These are phyloP conservation scores for Carpinus viminea DNA, from an alignment of 306 rosid species.

Conservation along the genomic window DNA sequence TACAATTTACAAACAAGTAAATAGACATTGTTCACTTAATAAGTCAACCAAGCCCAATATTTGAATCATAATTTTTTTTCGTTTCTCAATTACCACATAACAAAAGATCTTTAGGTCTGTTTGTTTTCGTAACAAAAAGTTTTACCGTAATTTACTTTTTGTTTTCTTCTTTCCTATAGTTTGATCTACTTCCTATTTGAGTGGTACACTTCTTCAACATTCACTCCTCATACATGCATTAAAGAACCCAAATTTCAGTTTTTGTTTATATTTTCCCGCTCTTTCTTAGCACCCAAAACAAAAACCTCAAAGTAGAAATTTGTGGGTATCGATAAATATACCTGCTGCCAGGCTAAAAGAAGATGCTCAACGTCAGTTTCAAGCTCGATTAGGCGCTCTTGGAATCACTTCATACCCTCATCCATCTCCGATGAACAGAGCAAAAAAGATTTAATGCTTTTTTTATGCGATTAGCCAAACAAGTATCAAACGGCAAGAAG, in stretches of 20 bases:
- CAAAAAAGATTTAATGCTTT: too few relatives aligned
- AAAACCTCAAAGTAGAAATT: neutral
- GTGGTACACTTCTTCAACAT: neutral
- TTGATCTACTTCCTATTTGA: neutral
- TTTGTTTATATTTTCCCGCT: neutral
- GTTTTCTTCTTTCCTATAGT: neutral
- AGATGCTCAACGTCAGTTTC: constrained; percentile 82
- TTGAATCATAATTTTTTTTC: neutral
- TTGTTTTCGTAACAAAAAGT: neutral
- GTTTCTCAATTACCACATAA: neutral
- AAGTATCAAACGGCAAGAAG: too few relatives aligned
- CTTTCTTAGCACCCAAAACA: neutral
- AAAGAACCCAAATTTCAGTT: neutral
- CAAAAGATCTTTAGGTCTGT: neutral
- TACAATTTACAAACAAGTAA: too few relatives aligned
- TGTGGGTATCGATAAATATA: constrained; percentile 9
- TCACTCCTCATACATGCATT: neutral
- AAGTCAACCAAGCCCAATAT: neutral
- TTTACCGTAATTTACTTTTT: neutral
- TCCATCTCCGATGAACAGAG: constrained; percentile 37
- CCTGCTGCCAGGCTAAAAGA: constrained; percentile 73
- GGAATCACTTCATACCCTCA: constrained; percentile 49
- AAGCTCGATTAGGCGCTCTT: constrained; percentile 50
- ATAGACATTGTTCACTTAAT: neutral
- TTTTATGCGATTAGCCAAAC: too few relatives aligned